Evolutionary conservation across 495 filamentous ascomycete species (phyloP), one percentile per base, ranked within the genome.

Genomic region (Hypoxylon perforatum): DNA sequence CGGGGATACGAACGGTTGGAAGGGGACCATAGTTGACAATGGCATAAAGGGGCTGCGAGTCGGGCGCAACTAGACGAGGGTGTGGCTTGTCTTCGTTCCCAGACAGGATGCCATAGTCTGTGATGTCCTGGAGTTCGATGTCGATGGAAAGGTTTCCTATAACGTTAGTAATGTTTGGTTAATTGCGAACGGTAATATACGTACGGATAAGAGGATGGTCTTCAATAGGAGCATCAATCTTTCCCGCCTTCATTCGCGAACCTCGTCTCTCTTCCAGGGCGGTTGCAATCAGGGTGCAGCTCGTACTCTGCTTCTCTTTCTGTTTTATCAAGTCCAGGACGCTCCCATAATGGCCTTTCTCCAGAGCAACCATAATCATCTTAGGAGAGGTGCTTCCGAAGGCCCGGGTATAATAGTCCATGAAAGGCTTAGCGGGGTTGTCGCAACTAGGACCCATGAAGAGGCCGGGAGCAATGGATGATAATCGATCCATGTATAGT

Each of bases 401-500:
- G 1, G 61, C 73, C 18, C 69, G 61, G n/a, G 62, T 68, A 61
- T 76, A 80, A 56, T 84, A 80, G 1, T 63, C 67, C 61, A 77
- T 69, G 58, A 75, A 33, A 61, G 70, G 41, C 12, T 67, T 45
- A 46, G 73, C 18, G 1, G 59, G 50, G 9, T 75, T 75, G 4
- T 54, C 36, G 6, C 28, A 44, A 25, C 47, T 63, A 0, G 46
- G 14, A 15, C 57, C 36, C 21, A 65, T 17, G 17, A 61, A 51
- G 54, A 84, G 57, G 0, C 75, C 78, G 0, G 84, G 84, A n/a
- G 82, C 76, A 5, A 84, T 72, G 11, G 73, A 76, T n/a, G 82
- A 84, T 55, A 87, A 73, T 22, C 84, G 75, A 69, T 87, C 84
- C 28, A 81, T 77, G 25, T 81, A 79, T 1, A 79, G 55, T 0